A percentile compares a stretch with the other conserved stretches of the same genome.
Evolutionary conservation across 768 basidiomycete genomes (phyloP).

Genomic region (Leccinum variicolor): DNA sequence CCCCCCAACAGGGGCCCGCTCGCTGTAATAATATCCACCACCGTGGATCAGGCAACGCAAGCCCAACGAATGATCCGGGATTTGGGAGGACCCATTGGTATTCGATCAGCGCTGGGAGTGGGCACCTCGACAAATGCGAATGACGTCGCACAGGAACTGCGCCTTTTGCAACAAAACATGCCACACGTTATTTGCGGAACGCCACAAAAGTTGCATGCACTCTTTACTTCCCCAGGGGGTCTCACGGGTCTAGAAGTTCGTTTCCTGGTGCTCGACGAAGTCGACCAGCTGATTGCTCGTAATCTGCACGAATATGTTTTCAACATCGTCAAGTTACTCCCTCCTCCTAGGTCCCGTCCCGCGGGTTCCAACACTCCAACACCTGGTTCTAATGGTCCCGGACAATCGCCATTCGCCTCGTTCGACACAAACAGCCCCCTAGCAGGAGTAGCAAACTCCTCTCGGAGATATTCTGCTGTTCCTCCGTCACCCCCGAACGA

Average conservation of each 20-base stretch:
- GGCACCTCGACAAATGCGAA: slow-evolving; percentile 64
- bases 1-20: slow-evolving; percentile 69
- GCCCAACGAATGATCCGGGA: slow-evolving; percentile 95
- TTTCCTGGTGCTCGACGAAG: slow-evolving; percentile 94
- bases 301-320: slow-evolving; percentile 95
- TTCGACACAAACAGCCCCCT: slow-evolving; percentile 42
- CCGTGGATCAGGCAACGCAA: slow-evolving; percentile 97
- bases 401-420: slow-evolving; percentile 43
- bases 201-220: slow-evolving; percentile 91
- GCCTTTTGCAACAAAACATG: slow-evolving; percentile 84
- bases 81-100: slow-evolving; percentile 88
- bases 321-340: slow-evolving; percentile 88
- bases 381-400: slow-evolving; percentile 28
- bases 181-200: slow-evolving; percentile 97
- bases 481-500: slow-evolving; percentile 45
- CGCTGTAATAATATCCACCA: slow-evolving; percentile 94
- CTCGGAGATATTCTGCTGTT: slow-evolving; percentile 60
- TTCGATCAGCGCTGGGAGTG: slow-evolving; percentile 85
- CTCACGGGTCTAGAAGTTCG: slow-evolving; percentile 81
- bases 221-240: slow-evolving; percentile 80
- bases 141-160: slow-evolving; percentile 71
- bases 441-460: slow-evolving; percentile 35
- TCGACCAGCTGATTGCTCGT: slow-evolving; percentile 95
- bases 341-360: slow-evolving; percentile 76
- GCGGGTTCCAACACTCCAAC: slow-evolving; percentile 34